phyloP scores from a whole-genome alignment of 345 rosid species.

The Psidium guajava region DNA sequence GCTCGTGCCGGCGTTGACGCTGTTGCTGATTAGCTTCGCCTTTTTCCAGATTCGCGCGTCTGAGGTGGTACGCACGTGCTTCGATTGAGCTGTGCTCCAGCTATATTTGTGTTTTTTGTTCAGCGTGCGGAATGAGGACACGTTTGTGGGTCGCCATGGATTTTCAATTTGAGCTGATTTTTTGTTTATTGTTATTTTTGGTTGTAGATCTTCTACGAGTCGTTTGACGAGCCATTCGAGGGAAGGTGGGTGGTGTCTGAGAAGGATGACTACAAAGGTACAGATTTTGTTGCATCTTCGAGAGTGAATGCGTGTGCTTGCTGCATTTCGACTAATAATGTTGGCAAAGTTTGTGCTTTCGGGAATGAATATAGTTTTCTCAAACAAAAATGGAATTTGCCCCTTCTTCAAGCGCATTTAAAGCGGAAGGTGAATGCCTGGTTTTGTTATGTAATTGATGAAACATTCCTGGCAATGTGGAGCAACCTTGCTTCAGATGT shows the following conservation, averaged over 20 bases:
- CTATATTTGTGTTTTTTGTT: background rate
- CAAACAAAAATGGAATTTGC: background rate
- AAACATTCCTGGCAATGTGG: background rate
- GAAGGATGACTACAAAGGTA: slow-evolving; percentile 11
- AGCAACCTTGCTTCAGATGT: background rate
- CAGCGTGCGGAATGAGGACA: background rate
- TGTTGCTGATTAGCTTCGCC: background rate
- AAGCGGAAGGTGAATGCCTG: background rate
- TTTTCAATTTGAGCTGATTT: background rate
- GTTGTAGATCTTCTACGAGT: slow-evolving; percentile 7
- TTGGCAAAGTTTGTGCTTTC: background rate
- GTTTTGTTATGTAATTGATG: background rate
- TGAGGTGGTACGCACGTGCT: background rate
- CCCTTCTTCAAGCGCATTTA: background rate
- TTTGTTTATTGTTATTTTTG: background rate
- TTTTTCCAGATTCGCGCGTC: slow-evolving; percentile 5
- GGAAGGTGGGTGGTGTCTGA: slow-evolving; percentile 11
- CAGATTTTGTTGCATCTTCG: background rate
- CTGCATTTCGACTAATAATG: background rate
- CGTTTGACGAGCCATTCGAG: slow-evolving; percentile 4
- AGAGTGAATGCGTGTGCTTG: background rate
- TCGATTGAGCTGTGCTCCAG: background rate
- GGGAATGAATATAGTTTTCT: background rate
- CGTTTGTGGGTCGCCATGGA: background rate
- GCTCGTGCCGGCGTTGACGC: background rate